These are phyloP conservation scores for Phytophthora sojae DNA, from an alignment of 352 stramenopile species.

Conservation along the genomic window DNA sequence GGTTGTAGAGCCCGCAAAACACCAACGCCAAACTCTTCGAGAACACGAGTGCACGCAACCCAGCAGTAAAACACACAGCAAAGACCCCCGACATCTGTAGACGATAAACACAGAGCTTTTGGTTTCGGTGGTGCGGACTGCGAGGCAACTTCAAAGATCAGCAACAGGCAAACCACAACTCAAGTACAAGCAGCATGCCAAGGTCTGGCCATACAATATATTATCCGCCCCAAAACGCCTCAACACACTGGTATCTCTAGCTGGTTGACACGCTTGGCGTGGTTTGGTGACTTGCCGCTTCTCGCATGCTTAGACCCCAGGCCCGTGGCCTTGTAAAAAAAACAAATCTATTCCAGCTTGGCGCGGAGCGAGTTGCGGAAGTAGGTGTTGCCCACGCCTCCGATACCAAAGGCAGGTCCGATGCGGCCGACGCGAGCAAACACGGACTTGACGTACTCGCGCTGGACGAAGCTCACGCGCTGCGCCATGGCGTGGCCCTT, in stretches of 20 bases:
- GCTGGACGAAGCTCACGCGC: conserved; percentile 68
- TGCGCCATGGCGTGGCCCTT: conserved; percentile 35
- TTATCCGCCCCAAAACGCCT: conserved; percentile 23
- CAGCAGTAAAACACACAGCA: background rate
- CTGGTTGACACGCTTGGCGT: conserved; percentile 18
- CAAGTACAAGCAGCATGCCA: conserved; percentile 26
- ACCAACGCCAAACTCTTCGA: background rate
- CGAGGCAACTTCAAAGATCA: background rate
- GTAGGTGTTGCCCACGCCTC: conserved; percentile 87
- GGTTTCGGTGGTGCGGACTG: background rate
- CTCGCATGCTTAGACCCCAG: conserved; percentile 20
- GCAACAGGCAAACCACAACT: background rate
- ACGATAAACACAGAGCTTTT: conserved; percentile 7
- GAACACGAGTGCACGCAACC: background rate
- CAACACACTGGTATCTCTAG: conserved; percentile 8
- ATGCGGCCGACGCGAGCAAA: conserved; percentile 87
- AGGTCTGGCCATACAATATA: conserved; percentile 37
- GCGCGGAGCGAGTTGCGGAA: conserved; percentile 59
- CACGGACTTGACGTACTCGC: conserved; percentile 89
- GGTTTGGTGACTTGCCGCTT: conserved; percentile 28
- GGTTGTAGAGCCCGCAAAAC: background rate
- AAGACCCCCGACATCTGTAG: background rate
- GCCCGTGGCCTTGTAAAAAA: background rate
- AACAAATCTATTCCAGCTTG: conserved; percentile 41
- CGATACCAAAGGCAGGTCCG: conserved; percentile 90